Conservation (phyloP, 2,329 filamentous ascomycete genomes). For the Fusarium sp. region DNA sequence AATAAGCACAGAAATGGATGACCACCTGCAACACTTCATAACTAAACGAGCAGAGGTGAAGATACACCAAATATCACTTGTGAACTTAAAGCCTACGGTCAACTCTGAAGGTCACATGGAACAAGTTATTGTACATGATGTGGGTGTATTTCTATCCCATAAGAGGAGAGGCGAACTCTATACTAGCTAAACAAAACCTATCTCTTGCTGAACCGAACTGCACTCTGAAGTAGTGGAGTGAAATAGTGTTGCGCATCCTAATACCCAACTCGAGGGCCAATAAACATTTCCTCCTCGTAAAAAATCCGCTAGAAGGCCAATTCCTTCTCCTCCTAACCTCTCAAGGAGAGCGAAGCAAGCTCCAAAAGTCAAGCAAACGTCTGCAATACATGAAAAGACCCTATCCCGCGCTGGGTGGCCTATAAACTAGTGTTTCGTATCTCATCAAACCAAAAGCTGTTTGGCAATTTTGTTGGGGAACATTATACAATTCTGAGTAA, state of each 20-base stretch:
- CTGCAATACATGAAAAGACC: slow-evolving; percentile 42
- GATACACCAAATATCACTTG: background rate
- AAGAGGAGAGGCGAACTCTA: slow-evolving; percentile 44
- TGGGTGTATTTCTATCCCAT: slow-evolving; percentile 42
- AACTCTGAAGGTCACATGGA: background rate
- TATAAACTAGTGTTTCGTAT: slow-evolving; percentile 37
- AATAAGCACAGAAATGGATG: background rate
- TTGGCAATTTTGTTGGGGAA: slow-evolving; percentile 32
- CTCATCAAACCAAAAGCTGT: slow-evolving; percentile 38
- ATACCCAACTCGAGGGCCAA: slow-evolving; percentile 40
- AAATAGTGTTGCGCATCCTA: slow-evolving; percentile 15
- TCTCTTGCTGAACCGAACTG: slow-evolving; percentile 35
- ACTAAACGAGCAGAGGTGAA: background rate
- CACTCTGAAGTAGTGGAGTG: slow-evolving; percentile 17
- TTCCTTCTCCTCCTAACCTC: slow-evolving; percentile 5
- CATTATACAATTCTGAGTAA: slow-evolving; percentile 40
- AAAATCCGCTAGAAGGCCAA: slow-evolving; percentile 6
- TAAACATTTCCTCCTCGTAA: slow-evolving; percentile 12
- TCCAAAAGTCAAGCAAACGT: slow-evolving; percentile 28
- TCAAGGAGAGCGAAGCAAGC: slow-evolving; percentile 26
- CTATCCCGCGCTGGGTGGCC: slow-evolving; percentile 31
- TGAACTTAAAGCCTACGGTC: background rate
- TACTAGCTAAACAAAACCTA: slow-evolving; percentile 37
- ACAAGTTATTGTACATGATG: background rate
- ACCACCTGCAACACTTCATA: background rate